Conservation (phyloP, 2,329 filamentous ascomycete species). For the Claviceps pazoutovae region DNA sequence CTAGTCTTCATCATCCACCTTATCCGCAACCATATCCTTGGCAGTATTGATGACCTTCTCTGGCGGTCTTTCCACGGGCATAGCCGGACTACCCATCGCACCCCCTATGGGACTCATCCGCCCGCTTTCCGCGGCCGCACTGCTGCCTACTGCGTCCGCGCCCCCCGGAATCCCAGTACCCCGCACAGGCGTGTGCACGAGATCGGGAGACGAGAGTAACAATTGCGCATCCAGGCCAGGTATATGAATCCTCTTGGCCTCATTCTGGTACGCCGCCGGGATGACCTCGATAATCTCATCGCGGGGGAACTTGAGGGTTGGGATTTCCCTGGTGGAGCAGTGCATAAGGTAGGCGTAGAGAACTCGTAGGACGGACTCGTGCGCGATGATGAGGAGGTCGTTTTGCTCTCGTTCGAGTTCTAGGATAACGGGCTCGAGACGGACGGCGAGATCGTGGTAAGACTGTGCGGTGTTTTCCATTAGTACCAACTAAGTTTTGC, state of each 20-base stretch:
- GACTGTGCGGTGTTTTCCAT: conserved; percentile 40
- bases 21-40: conserved; percentile 37
- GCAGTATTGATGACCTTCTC: conserved; percentile 36
- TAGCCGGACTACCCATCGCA: conserved; percentile 30
- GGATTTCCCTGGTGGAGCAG: conserved; percentile 89
- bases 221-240: conserved; percentile 51
- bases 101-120: conserved; percentile 35
- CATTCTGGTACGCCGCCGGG: conserved; percentile 92
- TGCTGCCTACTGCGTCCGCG: conserved; percentile 12
- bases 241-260: conserved; percentile 81
- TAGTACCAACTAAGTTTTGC: too few relatives aligned
- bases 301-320: conserved; percentile 80
- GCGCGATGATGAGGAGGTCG: conserved; percentile 94
- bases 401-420: conserved; percentile 95
- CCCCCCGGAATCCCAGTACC: conserved; percentile 12
- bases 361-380: conserved; percentile 93
- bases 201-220: conserved; percentile 66
- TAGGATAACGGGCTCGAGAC: conserved; percentile 92
- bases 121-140: conserved; percentile 14
- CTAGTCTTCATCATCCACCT: conserved; percentile 38
- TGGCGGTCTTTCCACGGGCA: conserved; percentile 28
- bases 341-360: conserved; percentile 98
- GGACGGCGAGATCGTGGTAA: conserved; percentile 96
- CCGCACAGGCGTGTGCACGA: conserved; percentile 65
- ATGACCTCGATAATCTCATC: conserved; percentile 99